These are phyloP conservation scores for Lolium perenne DNA, from an alignment of 176 grass and related monocot species.

Conservation along the genomic window DNA sequence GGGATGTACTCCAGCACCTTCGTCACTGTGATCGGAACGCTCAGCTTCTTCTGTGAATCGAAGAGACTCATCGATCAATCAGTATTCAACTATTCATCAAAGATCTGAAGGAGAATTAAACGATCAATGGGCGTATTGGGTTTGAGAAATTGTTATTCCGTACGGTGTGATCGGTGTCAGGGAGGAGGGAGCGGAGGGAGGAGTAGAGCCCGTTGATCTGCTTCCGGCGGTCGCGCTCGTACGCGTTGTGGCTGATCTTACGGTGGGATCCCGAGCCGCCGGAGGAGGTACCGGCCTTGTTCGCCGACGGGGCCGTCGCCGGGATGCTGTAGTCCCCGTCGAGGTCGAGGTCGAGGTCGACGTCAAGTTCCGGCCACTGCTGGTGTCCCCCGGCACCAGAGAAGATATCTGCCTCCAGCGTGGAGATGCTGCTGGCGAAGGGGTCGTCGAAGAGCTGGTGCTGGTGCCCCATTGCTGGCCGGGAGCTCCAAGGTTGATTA, in stretches of 20 bases:
- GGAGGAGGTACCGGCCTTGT: constrained; percentile 43
- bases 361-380: constrained; percentile 44
- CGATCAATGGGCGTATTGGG: neutral
- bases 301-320: constrained; percentile 22
- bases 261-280: constrained; percentile 44
- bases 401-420: constrained; percentile 54
- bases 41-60: constrained; percentile 70
- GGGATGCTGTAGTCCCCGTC: constrained; percentile 39
- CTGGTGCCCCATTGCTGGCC: constrained; percentile 45
- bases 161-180: constrained; percentile 69
- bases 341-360: constrained; percentile 41
- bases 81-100: too few species aligned
- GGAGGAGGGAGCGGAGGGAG: constrained; percentile 73
- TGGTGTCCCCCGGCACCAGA: neutral
- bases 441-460: constrained; percentile 50
- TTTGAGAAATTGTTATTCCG: neutral
- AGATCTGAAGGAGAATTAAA: neutral
- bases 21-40: constrained; percentile 76
- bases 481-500: too few species aligned
- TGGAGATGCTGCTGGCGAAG: constrained; percentile 59
- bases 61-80: too few species aligned
- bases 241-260: constrained; percentile 89
- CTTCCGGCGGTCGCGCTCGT: constrained; percentile 89
- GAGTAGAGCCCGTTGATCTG: constrained; percentile 88
- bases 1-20: constrained; percentile 83